Evolutionary conservation across 1,139 yeast genomes (phyloP).

Genomic region (Nadsonia commutata): DNA sequence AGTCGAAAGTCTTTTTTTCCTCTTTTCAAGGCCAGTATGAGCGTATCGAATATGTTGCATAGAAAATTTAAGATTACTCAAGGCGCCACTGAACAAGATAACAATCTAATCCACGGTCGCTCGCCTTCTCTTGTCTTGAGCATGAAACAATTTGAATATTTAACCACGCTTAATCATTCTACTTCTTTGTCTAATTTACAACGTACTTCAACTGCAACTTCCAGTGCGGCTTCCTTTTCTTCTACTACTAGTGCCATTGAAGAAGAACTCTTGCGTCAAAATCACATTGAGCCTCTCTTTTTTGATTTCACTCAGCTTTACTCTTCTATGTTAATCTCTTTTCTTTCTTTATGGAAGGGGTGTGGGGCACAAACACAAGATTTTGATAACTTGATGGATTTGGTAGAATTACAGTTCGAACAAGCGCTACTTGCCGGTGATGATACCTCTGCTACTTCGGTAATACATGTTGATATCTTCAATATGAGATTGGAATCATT

Average conservation of each 20-base stretch:
- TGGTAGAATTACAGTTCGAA: constrained; percentile 22
- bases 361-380: constrained; percentile 43
- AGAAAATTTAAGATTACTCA: constrained; percentile 22
- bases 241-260: neutral
- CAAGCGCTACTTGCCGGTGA: neutral
- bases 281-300: constrained; percentile 28
- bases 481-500: neutral
- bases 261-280: neutral
- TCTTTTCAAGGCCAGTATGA: constrained; percentile 19
- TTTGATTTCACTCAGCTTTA: constrained; percentile 45
- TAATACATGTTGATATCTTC: neutral
- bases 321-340: constrained; percentile 39
- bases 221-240: neutral
- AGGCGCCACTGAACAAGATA: neutral
- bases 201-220: neutral
- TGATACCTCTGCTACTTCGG: neutral
- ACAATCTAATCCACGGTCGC: neutral
- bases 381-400: constrained; percentile 33
- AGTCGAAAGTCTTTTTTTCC: constrained; percentile 22
- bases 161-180: neutral
- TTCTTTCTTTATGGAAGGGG: constrained; percentile 53
- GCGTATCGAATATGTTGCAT: constrained; percentile 20
- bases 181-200: neutral
- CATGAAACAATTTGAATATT: neutral
- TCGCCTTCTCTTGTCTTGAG: neutral